phyloP scores from a whole-genome alignment of 2,329 filamentous ascomycete genomes.

The Lanzia echinophila region DNA sequence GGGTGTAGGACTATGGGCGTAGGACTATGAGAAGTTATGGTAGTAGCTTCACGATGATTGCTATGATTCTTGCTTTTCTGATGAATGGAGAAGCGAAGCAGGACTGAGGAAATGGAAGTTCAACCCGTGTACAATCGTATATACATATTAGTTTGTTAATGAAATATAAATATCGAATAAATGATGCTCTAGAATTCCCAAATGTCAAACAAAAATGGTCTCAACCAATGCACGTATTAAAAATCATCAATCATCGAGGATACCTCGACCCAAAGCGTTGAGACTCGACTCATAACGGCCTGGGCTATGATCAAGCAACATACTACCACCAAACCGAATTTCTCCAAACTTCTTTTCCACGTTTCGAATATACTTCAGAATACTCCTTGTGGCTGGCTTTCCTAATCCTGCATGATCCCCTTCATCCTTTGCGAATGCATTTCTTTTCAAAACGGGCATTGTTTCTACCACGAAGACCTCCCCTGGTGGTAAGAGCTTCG shows the following conservation, averaged over 20 bases:
- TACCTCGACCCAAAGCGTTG: constrained; percentile 47
- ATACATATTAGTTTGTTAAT: too few species aligned
- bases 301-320: constrained; percentile 71
- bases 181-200: too few species aligned
- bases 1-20: too few species aligned
- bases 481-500: constrained; percentile 67
- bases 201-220: too few species aligned
- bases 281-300: constrained; percentile 66
- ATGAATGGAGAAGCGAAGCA: too few species aligned
- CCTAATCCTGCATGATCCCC: constrained; percentile 38
- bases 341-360: constrained; percentile 66
- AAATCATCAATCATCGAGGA: constrained; percentile 16
- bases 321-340: constrained; percentile 63
- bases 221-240: too few species aligned
- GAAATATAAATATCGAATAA: too few species aligned
- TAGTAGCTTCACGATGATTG: too few species aligned
- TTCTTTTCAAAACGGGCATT: constrained; percentile 58
- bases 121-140: too few species aligned
- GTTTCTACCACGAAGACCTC: constrained; percentile 70
- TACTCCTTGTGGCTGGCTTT: constrained; percentile 58
- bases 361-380: constrained; percentile 64
- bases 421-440: constrained; percentile 46
- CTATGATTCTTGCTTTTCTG: too few species aligned
- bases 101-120: too few species aligned
- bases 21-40: too few species aligned